Percentiles rank a stretch among this genome's conserved stretches.
Evolutionary conservation across 164 flowering plant species (phyloP).

Genomic region (Piper longum): DNA sequence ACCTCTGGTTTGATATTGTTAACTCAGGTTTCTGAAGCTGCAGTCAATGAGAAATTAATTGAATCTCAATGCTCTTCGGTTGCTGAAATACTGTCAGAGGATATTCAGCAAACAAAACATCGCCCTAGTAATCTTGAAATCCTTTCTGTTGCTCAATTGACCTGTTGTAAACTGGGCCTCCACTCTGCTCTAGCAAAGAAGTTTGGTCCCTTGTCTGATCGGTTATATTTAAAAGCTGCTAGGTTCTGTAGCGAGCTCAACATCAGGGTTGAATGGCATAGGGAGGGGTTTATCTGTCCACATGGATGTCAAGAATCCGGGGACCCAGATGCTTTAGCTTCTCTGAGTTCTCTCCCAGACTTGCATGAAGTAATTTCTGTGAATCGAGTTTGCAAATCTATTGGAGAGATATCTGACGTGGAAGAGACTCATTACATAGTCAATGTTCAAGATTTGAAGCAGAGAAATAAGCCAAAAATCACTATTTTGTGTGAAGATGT

Average conservation of each 20-base stretch:
- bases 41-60: constrained; percentile 34
- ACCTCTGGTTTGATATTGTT: constrained; percentile 16
- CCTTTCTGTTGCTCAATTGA: constrained; percentile 57
- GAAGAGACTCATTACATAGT: constrained; percentile 75
- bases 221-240: constrained; percentile 74
- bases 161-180: constrained; percentile 68
- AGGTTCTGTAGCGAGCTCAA: constrained; percentile 86
- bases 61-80: constrained; percentile 57
- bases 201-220: constrained; percentile 63
- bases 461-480: constrained; percentile 19
- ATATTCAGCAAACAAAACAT: constrained; percentile 54
- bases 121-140: constrained; percentile 73
- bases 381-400: neutral
- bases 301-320: constrained; percentile 48
- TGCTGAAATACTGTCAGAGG: constrained; percentile 55
- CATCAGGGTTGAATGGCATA: constrained; percentile 67
- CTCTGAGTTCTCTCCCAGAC: constrained; percentile 24
- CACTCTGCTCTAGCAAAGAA: constrained; percentile 47
- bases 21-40: constrained; percentile 27
- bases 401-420: constrained; percentile 18
- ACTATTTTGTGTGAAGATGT: constrained; percentile 64
- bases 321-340: constrained; percentile 16
- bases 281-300: constrained; percentile 66
- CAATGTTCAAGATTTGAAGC: constrained; percentile 35
- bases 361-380: constrained; percentile 5